These are phyloP conservation scores for Candida frijolesensis DNA, from an alignment of 1,139 yeast species.

Conservation along the genomic window DNA sequence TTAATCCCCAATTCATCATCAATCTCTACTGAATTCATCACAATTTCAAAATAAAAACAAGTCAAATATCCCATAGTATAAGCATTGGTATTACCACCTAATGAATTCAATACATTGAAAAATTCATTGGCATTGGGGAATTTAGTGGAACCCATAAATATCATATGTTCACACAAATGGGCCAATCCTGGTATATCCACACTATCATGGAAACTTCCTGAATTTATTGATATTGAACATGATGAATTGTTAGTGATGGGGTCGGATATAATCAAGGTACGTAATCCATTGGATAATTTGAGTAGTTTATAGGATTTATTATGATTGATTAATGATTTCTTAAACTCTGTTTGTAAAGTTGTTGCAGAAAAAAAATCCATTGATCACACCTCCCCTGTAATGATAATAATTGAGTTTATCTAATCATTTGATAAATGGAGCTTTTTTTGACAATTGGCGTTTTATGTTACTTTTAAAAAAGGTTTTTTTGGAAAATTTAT, in stretches of 20 bases:
- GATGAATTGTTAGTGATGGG: constrained; percentile 51
- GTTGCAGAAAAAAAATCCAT: constrained; percentile 20
- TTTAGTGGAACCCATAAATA: constrained; percentile 58
- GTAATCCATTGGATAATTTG: constrained; percentile 46
- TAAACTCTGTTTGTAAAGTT: constrained; percentile 23
- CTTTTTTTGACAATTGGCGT: neutral
- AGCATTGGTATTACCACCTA: constrained; percentile 66
- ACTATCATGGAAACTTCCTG: constrained; percentile 67
- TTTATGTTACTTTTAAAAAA: neutral
- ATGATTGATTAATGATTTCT: constrained; percentile 34
- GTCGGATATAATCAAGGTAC: constrained; percentile 57
- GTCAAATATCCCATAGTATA: constrained; percentile 68
- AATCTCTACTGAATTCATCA: constrained; percentile 33
- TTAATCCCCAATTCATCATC: constrained; percentile 41
- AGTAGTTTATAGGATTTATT: constrained; percentile 44
- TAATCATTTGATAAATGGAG: neutral
- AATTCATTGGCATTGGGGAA: constrained; percentile 52
- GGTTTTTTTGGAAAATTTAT: neutral
- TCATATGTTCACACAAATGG: constrained; percentile 73
- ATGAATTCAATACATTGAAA: constrained; percentile 40
- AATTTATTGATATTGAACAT: constrained; percentile 48
- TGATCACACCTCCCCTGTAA: too few species aligned
- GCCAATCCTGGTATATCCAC: constrained; percentile 60
- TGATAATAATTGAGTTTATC: too few species aligned
- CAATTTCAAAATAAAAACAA: constrained; percentile 60